Base-by-base conservation (phyloP, 108 stramenopile genomes). In the Cylindrotheca closterium region DNA sequence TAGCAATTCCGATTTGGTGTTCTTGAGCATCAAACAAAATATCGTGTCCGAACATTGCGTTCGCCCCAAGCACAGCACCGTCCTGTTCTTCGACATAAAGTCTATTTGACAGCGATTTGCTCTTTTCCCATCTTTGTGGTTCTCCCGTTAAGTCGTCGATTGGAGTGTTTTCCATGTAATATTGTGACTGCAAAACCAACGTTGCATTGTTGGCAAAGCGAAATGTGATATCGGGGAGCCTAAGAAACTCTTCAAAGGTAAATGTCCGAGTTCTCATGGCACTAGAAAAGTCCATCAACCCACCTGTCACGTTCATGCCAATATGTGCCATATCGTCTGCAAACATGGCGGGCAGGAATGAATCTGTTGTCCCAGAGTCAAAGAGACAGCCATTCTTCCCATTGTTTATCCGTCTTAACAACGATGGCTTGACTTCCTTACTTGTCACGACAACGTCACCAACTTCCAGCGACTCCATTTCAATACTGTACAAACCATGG, bases 361-460 rank as follows among this genome's bases (percentile, higher is more conserved):
- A 96, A 69, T 98, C 98, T 18, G 98, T 98, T 4, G 98, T 98
- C 12, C 98, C 98, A 22, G 77, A 78, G 68, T 98, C 98, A 3
- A 98, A 79, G 59, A 98, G 95, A 21, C 86, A 93, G 8, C 96
- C 98, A 42, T 15, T 42, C 59, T 96, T 96, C 2, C 96, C 96
- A 17, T 50, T 49, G 27, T 86, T 81, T 68, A 93, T 79, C 18
- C 58, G 59, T 48, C 65, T 60, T 50, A 71, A 51, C 12, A 74
- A 42, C 37, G 32, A 60, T 25, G 34, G 59, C 58, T 47, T 56
- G 51, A 28, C 52, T 21, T 58, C 78, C 37, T 61, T 64, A 10
- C 73, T 55, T 5, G 30, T 69, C 15, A 78, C 77, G 29, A 48
- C 72, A 31, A 69, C 78, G 30, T 74, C 68, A 2, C 87, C 85